Evolutionary conservation across 306 rosid species (phyloP).

Genomic region (Cicer arietinum): DNA sequence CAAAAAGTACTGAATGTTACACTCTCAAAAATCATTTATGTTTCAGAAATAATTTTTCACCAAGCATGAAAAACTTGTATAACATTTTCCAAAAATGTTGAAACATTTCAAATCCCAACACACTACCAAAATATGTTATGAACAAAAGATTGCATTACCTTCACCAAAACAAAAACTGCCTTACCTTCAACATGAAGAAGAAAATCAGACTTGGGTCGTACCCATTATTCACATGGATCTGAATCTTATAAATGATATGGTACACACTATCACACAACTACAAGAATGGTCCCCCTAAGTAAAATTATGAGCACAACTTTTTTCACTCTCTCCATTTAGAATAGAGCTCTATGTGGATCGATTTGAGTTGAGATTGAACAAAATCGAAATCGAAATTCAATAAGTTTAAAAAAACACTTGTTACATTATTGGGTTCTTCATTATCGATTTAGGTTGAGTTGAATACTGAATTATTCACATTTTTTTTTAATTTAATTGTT

Average conservation of each 20-base stretch:
- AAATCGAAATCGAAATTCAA: too few species aligned
- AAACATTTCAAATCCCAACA: neutral
- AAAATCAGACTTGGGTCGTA: slow-evolving; percentile 42
- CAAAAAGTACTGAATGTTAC: neutral
- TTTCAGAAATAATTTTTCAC: neutral
- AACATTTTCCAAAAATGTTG: neutral
- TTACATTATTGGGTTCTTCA: too few species aligned
- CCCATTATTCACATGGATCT: slow-evolving; percentile 50
- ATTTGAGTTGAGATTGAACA: too few species aligned
- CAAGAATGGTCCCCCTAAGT: slow-evolving; percentile 60
- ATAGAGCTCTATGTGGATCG: too few species aligned
- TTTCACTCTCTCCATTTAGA: too few species aligned
- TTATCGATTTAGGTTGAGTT: too few species aligned
- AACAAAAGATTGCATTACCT: slow-evolving; percentile 29
- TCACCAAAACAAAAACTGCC: neutral
- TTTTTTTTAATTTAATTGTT: too few species aligned
- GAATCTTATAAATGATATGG: slow-evolving; percentile 41
- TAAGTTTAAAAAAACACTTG: too few species aligned
- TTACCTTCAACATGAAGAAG: slow-evolving; percentile 37
- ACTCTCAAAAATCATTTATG: neutral
- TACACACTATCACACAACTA: slow-evolving; percentile 45
- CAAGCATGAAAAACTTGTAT: neutral
- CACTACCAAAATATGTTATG: slow-evolving; percentile 6
- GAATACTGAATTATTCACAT: too few species aligned
- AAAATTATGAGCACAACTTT: slow-evolving; percentile 13